These are phyloP conservation scores for Populus trichocarpa DNA, from an alignment of 441 rosid genomes.

Conservation along the genomic window DNA sequence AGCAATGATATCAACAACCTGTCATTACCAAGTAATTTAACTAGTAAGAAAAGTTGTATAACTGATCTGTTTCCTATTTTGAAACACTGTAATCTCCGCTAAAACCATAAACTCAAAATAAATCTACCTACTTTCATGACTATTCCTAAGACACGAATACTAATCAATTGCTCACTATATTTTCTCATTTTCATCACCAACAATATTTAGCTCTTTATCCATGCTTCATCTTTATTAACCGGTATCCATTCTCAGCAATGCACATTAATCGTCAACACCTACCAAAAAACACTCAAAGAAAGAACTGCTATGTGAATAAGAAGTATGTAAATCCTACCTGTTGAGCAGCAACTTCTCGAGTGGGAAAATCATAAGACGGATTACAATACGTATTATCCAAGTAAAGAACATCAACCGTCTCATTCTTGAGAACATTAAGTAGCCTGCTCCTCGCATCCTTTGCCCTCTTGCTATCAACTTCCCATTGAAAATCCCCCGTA, in stretches of 20 bases:
- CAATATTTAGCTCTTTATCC: too few species aligned
- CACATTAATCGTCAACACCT: too few species aligned
- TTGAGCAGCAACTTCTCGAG: slow-evolving; percentile 50
- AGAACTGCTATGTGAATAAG: neutral
- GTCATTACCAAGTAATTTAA: slow-evolving; percentile 15
- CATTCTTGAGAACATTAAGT: slow-evolving; percentile 38
- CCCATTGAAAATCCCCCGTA: slow-evolving; percentile 87
- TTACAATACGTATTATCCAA: slow-evolving; percentile 81
- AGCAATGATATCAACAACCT: slow-evolving; percentile 60
- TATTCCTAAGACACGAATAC: too few species aligned
- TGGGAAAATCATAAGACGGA: slow-evolving; percentile 59
- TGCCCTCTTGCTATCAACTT: slow-evolving; percentile 28
- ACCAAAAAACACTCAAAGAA: too few species aligned
- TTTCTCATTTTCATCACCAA: too few species aligned
- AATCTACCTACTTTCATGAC: too few species aligned
- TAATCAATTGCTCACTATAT: too few species aligned
- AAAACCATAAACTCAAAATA: too few species aligned
- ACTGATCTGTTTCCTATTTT: too few species aligned
- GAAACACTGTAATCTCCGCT: too few species aligned
- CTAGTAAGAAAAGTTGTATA: neutral
- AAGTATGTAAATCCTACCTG: slow-evolving; percentile 32
- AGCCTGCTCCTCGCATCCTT: slow-evolving; percentile 36
- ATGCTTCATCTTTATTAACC: too few species aligned
- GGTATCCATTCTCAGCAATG: too few species aligned
- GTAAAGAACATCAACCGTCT: slow-evolving; percentile 45